Percentiles rank a stretch among this genome's conserved stretches.
These are phyloP conservation scores for Neurospora sp. DNA, from an alignment of 495 filamentous ascomycete species.

Conservation along the genomic window DNA sequence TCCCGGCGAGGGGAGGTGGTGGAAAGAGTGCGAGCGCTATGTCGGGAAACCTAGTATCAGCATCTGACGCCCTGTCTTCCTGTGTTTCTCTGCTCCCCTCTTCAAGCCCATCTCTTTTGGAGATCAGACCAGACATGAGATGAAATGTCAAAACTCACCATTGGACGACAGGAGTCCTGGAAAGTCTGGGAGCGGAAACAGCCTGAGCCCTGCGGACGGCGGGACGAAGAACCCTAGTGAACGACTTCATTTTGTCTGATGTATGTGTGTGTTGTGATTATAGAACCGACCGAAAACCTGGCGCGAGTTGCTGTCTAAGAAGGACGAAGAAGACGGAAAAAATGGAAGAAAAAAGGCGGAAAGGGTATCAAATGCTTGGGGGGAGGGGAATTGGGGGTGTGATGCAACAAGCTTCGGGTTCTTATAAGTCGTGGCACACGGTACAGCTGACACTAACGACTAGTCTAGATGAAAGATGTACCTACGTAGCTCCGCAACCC, in stretches of 20 bases:
- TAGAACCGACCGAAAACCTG: not conserved
- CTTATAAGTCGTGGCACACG: not conserved
- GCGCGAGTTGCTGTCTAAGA: not conserved
- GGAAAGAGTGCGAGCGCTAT: constrained; percentile 58
- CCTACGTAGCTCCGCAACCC: not conserved
- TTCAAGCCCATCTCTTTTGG: not conserved
- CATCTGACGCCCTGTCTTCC: constrained; percentile 4
- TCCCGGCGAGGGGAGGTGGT: constrained; percentile 51
- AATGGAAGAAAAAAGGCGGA: not conserved
- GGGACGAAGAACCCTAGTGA: constrained; percentile 58
- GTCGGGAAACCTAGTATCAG: not conserved
- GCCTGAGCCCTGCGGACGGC: constrained; percentile 45
- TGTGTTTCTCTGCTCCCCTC: not conserved
- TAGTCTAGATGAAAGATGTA: not conserved
- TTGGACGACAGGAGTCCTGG: constrained; percentile 12
- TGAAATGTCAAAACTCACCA: constrained; percentile 11
- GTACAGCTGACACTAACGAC: not conserved
- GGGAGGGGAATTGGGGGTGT: not conserved
- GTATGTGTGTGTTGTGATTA: not conserved
- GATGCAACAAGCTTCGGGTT: constrained; percentile 1
- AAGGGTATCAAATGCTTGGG: not conserved
- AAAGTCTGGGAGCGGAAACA: constrained; percentile 27
- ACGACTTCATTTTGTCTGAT: constrained; percentile 51
- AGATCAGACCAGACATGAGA: not conserved
- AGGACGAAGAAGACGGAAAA: constrained; percentile 3